phyloP scores from a whole-genome alignment of 78 protist species.

The Anaeramoeba ignava region DNA sequence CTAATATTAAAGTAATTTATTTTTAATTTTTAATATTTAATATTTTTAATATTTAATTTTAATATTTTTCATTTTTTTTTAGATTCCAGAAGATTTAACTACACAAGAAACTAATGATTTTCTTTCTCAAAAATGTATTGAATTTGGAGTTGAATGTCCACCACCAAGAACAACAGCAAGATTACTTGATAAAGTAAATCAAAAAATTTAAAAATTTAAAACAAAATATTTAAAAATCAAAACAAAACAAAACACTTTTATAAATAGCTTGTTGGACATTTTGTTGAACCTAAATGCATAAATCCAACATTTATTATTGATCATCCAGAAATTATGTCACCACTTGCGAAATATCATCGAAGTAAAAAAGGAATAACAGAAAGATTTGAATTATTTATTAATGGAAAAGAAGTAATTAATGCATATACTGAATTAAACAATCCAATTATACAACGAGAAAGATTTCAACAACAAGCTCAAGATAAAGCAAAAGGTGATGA shows the following conservation, averaged over 20 bases:
- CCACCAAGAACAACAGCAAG: constrained; percentile 91
- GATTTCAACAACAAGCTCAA: constrained; percentile 86
- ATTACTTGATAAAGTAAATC: constrained; percentile 94
- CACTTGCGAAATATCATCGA: constrained; percentile 91
- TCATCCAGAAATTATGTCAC: constrained; percentile 96
- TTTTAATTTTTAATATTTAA: too few species aligned
- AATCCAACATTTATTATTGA: constrained; percentile 95
- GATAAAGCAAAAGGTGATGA: constrained; percentile 70
- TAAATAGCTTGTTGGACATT: constrained; percentile 79
- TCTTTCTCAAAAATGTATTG: constrained; percentile 12
- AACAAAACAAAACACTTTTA: too few species aligned
- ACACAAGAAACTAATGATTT: neutral
- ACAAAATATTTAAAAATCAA: too few species aligned
- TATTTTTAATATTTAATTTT: too few species aligned
- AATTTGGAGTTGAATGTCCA: constrained; percentile 50
- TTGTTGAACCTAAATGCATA: constrained; percentile 72
- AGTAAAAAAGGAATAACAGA: constrained; percentile 65
- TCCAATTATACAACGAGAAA: constrained; percentile 92
- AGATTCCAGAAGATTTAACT: constrained; percentile 29
- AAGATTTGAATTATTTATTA: constrained; percentile 95
- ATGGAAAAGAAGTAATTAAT: constrained; percentile 76
- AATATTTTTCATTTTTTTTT: too few species aligned
- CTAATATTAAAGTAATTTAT: constrained; percentile 6
- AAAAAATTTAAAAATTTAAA: too few species aligned
- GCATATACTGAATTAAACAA: constrained; percentile 95